Base-by-base conservation (phyloP, 2,329 filamentous ascomycete genomes). In the Pochonia chlamydosporia region DNA sequence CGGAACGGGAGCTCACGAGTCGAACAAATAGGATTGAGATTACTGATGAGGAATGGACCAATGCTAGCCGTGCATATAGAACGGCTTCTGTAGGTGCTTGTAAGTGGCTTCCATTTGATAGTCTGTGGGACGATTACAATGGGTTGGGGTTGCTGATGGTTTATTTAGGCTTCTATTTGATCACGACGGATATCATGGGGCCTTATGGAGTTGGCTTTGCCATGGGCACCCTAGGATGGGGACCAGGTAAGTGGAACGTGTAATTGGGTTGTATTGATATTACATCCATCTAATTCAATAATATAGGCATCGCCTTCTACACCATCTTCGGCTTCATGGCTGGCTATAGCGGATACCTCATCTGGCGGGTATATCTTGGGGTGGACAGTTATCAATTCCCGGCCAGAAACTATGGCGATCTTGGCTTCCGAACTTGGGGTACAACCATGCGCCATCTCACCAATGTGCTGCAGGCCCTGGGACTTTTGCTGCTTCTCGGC, bases 401-500 rank as follows among this genome's bases (percentile, higher is more conserved):
- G 1, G 55, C 70, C 14, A 64, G 64, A 35, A 71, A 67, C 56
- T 76, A 71, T 42, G 72, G 72, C 9, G 73, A 76, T 57, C 55
- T 74, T 1, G 72, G 69, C 46, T 76, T 71, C 59, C 69, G 75
- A 25, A 60, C 70, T 40, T 75, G 67, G 50, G 75, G 75, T 3
- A 58, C 59, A 13, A 63, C 56, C 49, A 63, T 69, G 18, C 71
- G 74, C 11, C 66, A 77, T 50, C 47, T 68, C 13, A 63, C 75
- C 61, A 78, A 78, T 54, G 48, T 73, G 40, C 59, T 74, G 3
- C 75, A 77, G 56, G 64, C 70, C 0, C 52, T 78, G 24, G 69
- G 71, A 51, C 61, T 77, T 25, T 57, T 81, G 23, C 62, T 81
- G 23, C 74, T 73, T 39, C 74, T 81, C 1, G 67, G 70, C 1